phyloP scores from a whole-genome alignment of 176 grass and related monocot species.

The Eleusine coracana region DNA sequence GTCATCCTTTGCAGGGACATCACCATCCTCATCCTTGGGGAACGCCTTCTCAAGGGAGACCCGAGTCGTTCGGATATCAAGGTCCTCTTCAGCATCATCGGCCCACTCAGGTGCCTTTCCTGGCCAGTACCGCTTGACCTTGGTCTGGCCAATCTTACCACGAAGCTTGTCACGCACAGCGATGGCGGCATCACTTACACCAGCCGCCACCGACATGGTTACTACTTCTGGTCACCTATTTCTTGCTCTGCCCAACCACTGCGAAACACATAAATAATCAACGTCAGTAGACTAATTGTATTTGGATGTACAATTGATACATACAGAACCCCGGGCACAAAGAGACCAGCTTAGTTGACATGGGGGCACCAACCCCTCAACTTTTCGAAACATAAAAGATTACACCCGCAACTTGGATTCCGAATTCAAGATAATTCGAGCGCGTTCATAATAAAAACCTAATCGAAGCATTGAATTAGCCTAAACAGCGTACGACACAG shows the following conservation, averaged over 20 bases:
- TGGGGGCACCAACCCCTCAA: neutral
- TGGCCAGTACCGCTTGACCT: constrained; percentile 91
- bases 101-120: constrained; percentile 88
- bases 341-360: too few relatives aligned
- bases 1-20: constrained; percentile 62
- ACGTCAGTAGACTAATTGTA: neutral
- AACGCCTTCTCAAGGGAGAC: constrained; percentile 78
- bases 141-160: constrained; percentile 93
- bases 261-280: constrained; percentile 12
- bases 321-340: neutral
- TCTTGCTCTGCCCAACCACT: neutral
- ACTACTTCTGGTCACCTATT: neutral
- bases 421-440: neutral
- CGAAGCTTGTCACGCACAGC: constrained; percentile 83
- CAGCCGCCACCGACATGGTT: constrained; percentile 76
- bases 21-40: constrained; percentile 54
- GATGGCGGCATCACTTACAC: constrained; percentile 79
- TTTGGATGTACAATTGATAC: too few relatives aligned
- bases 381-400: neutral
- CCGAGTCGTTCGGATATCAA: constrained; percentile 42
- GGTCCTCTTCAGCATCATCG: constrained; percentile 51
- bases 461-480: neutral
- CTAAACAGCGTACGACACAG: neutral
- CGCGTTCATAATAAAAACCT: neutral
- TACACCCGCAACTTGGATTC: neutral